Percentiles rank a stretch among this genome's conserved stretches.
phyloP scores from a whole-genome alignment of 169 alveolate species.

The Plasmodium adleri region DNA sequence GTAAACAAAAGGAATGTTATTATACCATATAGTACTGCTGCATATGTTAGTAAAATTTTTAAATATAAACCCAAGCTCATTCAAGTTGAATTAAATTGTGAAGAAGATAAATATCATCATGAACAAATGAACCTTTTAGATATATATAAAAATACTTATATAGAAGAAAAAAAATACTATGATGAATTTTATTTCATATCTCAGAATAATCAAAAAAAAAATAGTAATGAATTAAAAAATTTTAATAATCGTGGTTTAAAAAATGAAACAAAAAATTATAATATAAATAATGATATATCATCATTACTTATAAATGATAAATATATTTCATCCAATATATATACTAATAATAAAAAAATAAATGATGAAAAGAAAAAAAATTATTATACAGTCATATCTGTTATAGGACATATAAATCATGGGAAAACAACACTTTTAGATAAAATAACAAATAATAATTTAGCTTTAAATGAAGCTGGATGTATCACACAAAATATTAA shows the following conservation, averaged over 20 bases:
- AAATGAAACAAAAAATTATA: neutral
- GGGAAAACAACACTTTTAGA: conserved; percentile 90
- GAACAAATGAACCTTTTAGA: conserved; percentile 13
- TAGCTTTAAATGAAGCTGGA: conserved; percentile 77
- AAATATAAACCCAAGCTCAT: conserved; percentile 83
- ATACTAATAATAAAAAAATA: conserved; percentile 15
- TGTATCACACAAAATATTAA: conserved; percentile 78
- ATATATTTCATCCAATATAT: neutral
- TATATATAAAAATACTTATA: conserved; percentile 35
- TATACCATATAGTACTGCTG: conserved; percentile 85
- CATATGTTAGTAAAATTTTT: conserved; percentile 80
- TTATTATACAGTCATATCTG: conserved; percentile 84
- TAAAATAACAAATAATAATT: conserved; percentile 46
- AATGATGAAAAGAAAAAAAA: conserved; percentile 6
- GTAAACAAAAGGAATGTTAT: conserved; percentile 82
- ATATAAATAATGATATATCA: neutral
- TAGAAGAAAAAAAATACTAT: conserved; percentile 14
- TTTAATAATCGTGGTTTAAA: neutral
- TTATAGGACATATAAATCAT: conserved; percentile 90
- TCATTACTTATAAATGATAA: neutral
- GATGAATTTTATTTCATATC: conserved; percentile 9
- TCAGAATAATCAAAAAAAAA: neutral
- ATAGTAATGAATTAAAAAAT: neutral
- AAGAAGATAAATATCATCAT: conserved; percentile 73
- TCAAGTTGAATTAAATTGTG: conserved; percentile 84